Percentiles rank a stretch among this genome's conserved stretches.
These are phyloP conservation scores for Amphirosellinia nigrospora DNA, from an alignment of 495 filamentous ascomycete genomes.

Conservation along the genomic window DNA sequence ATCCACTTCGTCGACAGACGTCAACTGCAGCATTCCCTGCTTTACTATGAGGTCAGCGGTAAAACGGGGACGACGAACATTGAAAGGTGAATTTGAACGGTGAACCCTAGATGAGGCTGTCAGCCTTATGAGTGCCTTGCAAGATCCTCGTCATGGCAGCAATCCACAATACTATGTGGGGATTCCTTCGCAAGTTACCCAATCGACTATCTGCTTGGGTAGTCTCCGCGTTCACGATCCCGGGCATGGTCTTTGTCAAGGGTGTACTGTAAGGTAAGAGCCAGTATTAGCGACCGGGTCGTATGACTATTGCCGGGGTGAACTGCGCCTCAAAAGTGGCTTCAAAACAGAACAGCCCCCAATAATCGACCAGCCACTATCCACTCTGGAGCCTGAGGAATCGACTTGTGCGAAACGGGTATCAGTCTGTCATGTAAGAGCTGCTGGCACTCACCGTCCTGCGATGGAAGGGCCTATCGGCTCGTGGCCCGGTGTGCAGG, in stretches of 20 bases:
- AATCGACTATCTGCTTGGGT: conserved; percentile 32
- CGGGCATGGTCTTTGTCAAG: conserved; percentile 8
- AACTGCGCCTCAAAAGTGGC: conserved; percentile 43
- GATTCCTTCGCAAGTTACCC: conserved; percentile 39
- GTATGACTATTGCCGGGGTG: conserved; percentile 31
- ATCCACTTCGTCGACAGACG: conserved; percentile 11
- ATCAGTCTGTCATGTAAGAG: conserved; percentile 10
- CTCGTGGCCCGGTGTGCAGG: conserved; percentile 12
- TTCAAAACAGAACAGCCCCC: conserved; percentile 36
- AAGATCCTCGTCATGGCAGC: conserved; percentile 24
- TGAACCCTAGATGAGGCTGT: conserved; percentile 24
- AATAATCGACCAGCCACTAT: conserved; percentile 28
- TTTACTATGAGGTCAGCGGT: conserved; percentile 14
- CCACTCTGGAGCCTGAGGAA: conserved; percentile 31
- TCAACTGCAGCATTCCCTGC: neutral
- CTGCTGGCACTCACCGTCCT: conserved; percentile 6
- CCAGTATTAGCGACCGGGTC: conserved; percentile 23
- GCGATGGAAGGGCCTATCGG: conserved; percentile 14
- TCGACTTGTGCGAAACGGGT: conserved; percentile 24
- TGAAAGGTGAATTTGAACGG: conserved; percentile 6
- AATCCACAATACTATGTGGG: conserved; percentile 27
- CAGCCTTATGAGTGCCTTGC: conserved; percentile 36
- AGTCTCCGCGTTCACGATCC: conserved; percentile 20
- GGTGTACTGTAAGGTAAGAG: conserved; percentile 11
- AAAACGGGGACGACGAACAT: neutral